Evolutionary conservation across 139 green algal species (phyloP).

Genomic region (Mychonastes homosphaera): DNA sequence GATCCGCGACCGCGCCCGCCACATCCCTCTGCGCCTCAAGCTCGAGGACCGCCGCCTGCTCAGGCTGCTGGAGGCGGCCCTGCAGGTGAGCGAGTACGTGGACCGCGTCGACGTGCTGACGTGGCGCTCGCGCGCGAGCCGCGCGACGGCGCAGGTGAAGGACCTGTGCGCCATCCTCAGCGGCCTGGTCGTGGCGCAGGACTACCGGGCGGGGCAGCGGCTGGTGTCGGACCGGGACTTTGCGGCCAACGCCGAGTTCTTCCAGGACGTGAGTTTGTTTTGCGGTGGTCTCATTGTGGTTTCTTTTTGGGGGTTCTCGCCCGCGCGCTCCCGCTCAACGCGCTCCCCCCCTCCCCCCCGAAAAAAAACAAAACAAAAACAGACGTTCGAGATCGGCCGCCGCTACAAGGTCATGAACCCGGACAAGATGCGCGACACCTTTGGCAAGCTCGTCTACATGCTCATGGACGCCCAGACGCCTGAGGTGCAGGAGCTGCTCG

Average conservation of each 20-base stretch:
- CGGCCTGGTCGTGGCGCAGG: conserved; percentile 59
- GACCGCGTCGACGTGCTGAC: conserved; percentile 78
- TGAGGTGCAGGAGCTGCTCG: conserved; percentile 60
- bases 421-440: conserved; percentile 87
- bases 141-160: conserved; percentile 76
- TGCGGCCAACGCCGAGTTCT: conserved; percentile 58
- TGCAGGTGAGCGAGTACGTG: conserved; percentile 88
- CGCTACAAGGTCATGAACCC: conserved; percentile 92
- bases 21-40: conserved; percentile 54
- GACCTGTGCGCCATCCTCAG: conserved; percentile 78
- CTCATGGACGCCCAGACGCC: conserved; percentile 4
- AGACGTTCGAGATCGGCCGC: conserved; percentile 83
- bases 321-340: conserved; percentile 20
- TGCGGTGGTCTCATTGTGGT: not conserved
- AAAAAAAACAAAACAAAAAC: no score
- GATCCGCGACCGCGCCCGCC: conserved; percentile 18
- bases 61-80: conserved; percentile 71
- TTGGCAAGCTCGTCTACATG: conserved; percentile 77
- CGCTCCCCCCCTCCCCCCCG: no score
- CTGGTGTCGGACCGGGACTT: conserved; percentile 74
- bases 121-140: conserved; percentile 57
- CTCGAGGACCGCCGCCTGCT: conserved; percentile 66
- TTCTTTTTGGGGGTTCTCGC: not conserved
- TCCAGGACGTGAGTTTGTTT: no score
- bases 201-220: conserved; percentile 78